A percentile compares a stretch with the other conserved stretches of the same genome.
Evolutionary conservation across 164 flowering plant species (phyloP).

Genomic region (Brasenia schreberi): DNA sequence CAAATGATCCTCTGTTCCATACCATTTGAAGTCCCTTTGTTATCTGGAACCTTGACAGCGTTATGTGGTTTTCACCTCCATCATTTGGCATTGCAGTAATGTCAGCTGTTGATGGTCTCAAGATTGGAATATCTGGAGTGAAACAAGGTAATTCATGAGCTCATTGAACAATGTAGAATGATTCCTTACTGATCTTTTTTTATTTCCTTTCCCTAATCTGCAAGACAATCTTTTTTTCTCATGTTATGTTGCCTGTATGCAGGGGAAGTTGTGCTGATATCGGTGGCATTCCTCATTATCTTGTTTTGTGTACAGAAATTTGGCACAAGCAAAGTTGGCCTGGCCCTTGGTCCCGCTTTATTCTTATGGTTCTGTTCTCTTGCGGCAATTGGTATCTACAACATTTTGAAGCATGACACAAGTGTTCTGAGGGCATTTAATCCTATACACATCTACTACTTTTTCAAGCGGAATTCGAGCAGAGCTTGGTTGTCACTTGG

Average conservation of each 20-base stretch:
- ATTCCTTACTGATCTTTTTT: not conserved
- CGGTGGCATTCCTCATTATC: conserved; percentile 79
- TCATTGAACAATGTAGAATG: not conserved
- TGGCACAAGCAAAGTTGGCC: conserved; percentile 98
- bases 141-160: conserved; percentile 40
- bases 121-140: conserved; percentile 61
- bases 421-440: conserved; percentile 79
- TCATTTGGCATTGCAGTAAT: conserved; percentile 43
- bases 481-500: conserved; percentile 92
- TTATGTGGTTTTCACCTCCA: not conserved
- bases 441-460: conserved; percentile 83
- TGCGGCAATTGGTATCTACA: conserved; percentile 84
- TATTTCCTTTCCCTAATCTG: not conserved
- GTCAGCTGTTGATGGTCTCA: conserved; percentile 91
- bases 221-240: too few relatives aligned
- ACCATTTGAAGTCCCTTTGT: too few relatives aligned
- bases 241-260: conserved; percentile 21
- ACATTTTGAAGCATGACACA: conserved; percentile 70
- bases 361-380: conserved; percentile 95
- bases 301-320: conserved; percentile 89
- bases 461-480: conserved; percentile 76
- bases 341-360: conserved; percentile 90
- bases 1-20: too few relatives aligned
- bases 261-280: conserved; percentile 87
- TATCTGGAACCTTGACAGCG: too few relatives aligned